Evolutionary conservation across 352 stramenopile species (phyloP).

Genomic region (Pythium aristosporum): DNA sequence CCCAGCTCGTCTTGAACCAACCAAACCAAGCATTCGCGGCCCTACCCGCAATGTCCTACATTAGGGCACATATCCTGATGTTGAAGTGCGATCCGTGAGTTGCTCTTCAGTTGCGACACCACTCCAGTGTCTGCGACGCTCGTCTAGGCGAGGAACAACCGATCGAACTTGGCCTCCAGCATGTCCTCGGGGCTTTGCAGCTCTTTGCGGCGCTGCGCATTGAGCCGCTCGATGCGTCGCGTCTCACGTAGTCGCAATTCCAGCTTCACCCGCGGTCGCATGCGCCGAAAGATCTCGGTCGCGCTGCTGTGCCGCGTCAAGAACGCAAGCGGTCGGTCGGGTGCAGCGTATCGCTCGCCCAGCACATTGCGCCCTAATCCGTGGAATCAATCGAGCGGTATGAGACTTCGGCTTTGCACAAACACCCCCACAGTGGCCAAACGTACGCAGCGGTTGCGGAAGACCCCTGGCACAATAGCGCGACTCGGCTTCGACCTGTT

Average conservation of each 20-base stretch:
- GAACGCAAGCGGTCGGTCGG: constrained; percentile 20
- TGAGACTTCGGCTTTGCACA: background rate
- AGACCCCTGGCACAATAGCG: constrained; percentile 23
- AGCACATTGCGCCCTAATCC: constrained; percentile 28
- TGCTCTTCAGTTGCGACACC: background rate
- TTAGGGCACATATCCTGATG: constrained; percentile 17
- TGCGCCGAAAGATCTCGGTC: constrained; percentile 21
- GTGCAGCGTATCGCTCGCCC: constrained; percentile 26
- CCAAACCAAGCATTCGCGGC: constrained; percentile 6
- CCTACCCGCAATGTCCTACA: constrained; percentile 11
- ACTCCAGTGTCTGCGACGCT: background rate
- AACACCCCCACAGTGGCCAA: background rate
- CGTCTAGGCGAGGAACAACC: background rate
- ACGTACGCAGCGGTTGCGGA: constrained; percentile 29
- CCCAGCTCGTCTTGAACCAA: constrained; percentile 12
- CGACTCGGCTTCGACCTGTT: constrained; percentile 26
- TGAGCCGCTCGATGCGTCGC: constrained; percentile 28
- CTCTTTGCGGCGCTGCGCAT: constrained; percentile 17
- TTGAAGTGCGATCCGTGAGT: constrained; percentile 24
- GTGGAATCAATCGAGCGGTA: background rate
- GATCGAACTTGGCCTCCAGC: constrained; percentile 18
- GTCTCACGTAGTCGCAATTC: constrained; percentile 25
- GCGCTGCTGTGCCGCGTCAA: background rate
- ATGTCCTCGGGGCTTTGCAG: constrained; percentile 10
- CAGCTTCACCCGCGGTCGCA: constrained; percentile 24